Conservation (phyloP, 2,329 filamentous ascomycete genomes). For the Xylaria hypoxylon region DNA sequence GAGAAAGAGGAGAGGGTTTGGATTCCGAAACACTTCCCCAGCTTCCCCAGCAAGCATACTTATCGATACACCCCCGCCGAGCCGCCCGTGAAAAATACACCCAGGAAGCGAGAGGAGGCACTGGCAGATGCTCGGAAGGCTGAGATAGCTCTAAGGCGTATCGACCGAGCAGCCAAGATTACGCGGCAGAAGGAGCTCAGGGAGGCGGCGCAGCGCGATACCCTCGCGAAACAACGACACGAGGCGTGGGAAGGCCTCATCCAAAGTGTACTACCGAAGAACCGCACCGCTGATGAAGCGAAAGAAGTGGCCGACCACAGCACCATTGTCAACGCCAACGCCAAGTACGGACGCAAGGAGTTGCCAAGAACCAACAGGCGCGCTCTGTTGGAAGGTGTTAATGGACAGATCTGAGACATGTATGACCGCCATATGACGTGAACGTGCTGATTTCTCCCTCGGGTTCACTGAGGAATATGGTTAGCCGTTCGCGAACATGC, state of each 20-base stretch:
- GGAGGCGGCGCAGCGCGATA: constrained; percentile 64
- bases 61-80: constrained; percentile 68
- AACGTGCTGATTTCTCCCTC: background rate
- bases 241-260: constrained; percentile 71
- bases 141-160: constrained; percentile 69
- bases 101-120: constrained; percentile 70
- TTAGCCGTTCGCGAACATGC: background rate
- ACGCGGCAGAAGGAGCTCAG: constrained; percentile 74
- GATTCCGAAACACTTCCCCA: constrained; percentile 69
- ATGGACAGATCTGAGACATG: constrained; percentile 21
- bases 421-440: background rate
- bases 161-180: constrained; percentile 72
- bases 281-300: constrained; percentile 50
- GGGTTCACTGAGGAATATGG: background rate
- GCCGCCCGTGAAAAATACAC: constrained; percentile 56
- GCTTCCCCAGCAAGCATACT: constrained; percentile 73
- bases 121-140: constrained; percentile 70
- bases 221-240: constrained; percentile 66
- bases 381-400: constrained; percentile 37
- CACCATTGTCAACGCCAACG: constrained; percentile 72
- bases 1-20: constrained; percentile 68
- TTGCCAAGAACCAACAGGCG: constrained; percentile 62
- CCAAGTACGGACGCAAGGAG: constrained; percentile 65
- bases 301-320: constrained; percentile 71
- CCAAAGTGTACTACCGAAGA: constrained; percentile 63